A percentile compares a stretch with the other conserved stretches of the same genome.
phyloP scores from a whole-genome alignment of 2,329 filamentous ascomycete genomes.

The Fusarium duplospermum region DNA sequence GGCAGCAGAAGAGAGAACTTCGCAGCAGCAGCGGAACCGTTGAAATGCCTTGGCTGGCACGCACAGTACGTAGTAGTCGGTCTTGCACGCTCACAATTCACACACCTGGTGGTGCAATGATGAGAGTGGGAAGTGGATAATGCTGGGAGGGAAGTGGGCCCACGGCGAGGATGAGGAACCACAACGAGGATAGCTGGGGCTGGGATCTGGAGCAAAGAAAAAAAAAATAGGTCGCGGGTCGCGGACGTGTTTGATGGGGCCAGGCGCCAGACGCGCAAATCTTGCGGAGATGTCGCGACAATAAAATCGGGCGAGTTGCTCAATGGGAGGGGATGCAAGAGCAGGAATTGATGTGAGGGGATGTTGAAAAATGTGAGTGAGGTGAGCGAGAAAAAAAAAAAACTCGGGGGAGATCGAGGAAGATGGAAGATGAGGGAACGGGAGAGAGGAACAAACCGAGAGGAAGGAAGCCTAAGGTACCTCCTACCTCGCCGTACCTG shows the following conservation, averaged over 20 bases:
- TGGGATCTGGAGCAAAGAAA: conserved; percentile 43
- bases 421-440: conserved; percentile 40
- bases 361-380: conserved; percentile 36
- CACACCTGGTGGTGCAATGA: conserved; percentile 27
- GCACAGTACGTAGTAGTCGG: conserved; percentile 29
- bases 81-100: conserved; percentile 34
- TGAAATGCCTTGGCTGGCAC: conserved; percentile 37
- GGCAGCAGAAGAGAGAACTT: conserved; percentile 11
- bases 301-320: conserved; percentile 15
- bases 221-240: conserved; percentile 43
- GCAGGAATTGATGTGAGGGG: conserved; percentile 17
- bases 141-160: conserved; percentile 44
- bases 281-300: conserved; percentile 31
- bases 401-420: conserved; percentile 32
- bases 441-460: conserved; percentile 29
- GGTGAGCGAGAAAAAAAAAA: conserved; percentile 41
- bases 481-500: conserved; percentile 19
- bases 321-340: conserved; percentile 12
- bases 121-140: conserved; percentile 43
- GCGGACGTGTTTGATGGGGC: conserved; percentile 44
- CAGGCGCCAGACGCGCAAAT: conserved; percentile 46
- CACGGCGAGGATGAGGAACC: conserved; percentile 41
- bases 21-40: conserved; percentile 38
- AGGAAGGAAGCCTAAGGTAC: conserved; percentile 24
- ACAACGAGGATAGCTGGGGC: conserved; percentile 44